Evolutionary conservation across 1,139 yeast species (phyloP).

Genomic region (Ogataea hybrid): DNA sequence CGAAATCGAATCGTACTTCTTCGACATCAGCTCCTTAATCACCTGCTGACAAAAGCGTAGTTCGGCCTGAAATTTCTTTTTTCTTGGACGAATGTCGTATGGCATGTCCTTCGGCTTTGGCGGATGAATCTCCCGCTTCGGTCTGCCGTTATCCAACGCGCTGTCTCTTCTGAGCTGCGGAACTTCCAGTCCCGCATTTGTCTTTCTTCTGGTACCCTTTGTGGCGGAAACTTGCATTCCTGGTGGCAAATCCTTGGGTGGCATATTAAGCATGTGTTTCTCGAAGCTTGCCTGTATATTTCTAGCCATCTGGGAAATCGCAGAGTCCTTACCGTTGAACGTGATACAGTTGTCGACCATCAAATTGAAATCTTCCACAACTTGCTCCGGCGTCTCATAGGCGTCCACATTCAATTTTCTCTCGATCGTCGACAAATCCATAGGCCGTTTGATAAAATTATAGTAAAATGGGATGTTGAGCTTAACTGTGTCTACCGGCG

Average conservation of each 20-base stretch:
- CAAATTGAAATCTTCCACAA: constrained; percentile 77
- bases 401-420: constrained; percentile 67
- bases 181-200: constrained; percentile 41
- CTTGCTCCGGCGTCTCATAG: constrained; percentile 65
- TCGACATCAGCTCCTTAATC: constrained; percentile 75
- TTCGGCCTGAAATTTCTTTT: constrained; percentile 89
- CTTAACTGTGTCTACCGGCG: constrained; percentile 87
- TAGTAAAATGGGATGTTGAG: constrained; percentile 89
- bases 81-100: constrained; percentile 84
- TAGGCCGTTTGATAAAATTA: constrained; percentile 80
- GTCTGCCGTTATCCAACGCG: constrained; percentile 55
- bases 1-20: constrained; percentile 79
- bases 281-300: constrained; percentile 90
- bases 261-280: constrained; percentile 90
- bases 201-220: constrained; percentile 27
- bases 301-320: constrained; percentile 87
- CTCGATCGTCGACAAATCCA: constrained; percentile 93
- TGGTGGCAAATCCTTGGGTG: constrained; percentile 64
- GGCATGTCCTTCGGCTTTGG: constrained; percentile 95
- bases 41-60: constrained; percentile 82
- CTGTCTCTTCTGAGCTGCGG: constrained; percentile 64
- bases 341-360: constrained; percentile 80
- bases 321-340: constrained; percentile 83
- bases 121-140: constrained; percentile 95
- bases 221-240: constrained; percentile 18